Evolutionary conservation across 305 asterid genomes (phyloP).

Genomic region (Solanum hybrid): DNA sequence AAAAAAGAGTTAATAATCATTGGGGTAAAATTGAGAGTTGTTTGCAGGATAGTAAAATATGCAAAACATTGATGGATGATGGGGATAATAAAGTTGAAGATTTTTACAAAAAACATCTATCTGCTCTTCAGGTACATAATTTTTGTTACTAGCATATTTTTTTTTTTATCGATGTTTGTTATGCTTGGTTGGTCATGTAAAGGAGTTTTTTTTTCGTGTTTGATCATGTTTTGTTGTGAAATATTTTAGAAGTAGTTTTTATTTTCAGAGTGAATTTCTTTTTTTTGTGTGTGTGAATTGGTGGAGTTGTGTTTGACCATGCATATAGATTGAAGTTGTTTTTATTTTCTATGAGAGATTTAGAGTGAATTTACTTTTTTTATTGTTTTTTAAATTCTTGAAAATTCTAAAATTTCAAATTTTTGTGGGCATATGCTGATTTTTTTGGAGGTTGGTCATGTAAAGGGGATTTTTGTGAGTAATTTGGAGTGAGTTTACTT

Average conservation of each 20-base stretch:
- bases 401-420: too few relatives aligned
- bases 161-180: background rate
- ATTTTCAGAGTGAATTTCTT: background rate
- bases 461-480: background rate
- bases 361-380: background rate
- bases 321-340: background rate
- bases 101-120: slow-evolving; percentile 40
- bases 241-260: too few relatives aligned
- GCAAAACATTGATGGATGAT: slow-evolving; percentile 44
- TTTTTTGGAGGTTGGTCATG: too few relatives aligned
- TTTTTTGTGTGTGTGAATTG: background rate
- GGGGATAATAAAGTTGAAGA: slow-evolving; percentile 19
- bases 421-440: too few relatives aligned
- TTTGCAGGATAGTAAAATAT: slow-evolving; percentile 55
- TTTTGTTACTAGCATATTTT: background rate
- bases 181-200: background rate
- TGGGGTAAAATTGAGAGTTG: slow-evolving; percentile 71
- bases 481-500: background rate
- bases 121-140: slow-evolving; percentile 63
- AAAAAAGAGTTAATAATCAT: slow-evolving; percentile 56
- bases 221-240: background rate
- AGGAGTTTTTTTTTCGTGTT: too few relatives aligned
- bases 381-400: background rate
- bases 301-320: background rate
- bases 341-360: background rate